Conservation (phyloP, 495 filamentous ascomycete species). For the Tuber microsphaerosporum region DNA sequence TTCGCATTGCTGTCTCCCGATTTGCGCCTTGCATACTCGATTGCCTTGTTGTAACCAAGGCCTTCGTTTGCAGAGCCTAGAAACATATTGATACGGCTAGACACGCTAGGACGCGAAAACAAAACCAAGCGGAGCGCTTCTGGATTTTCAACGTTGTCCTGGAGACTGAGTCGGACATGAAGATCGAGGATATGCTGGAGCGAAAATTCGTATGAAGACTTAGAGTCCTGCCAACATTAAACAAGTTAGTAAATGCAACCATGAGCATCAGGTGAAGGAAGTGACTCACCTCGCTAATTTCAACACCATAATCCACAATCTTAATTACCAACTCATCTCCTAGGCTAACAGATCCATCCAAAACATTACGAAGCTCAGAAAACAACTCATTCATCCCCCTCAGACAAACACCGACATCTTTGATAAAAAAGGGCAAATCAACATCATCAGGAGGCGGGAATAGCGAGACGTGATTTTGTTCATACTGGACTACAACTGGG, state of each 20-base stretch:
- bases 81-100: constrained; percentile 25
- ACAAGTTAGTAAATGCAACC: constrained; percentile 9
- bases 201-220: constrained; percentile 36
- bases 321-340: constrained; percentile 37
- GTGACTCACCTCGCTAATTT: constrained; percentile 39
- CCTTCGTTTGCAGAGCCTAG: constrained; percentile 27
- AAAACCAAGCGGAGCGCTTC: constrained; percentile 31
- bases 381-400: constrained; percentile 34
- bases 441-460: constrained; percentile 31
- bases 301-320: constrained; percentile 37
- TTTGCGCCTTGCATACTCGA: background rate
- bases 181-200: constrained; percentile 39
- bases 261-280: constrained; percentile 5
- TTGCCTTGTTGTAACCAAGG: constrained; percentile 29
- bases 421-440: constrained; percentile 36
- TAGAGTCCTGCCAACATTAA: constrained; percentile 28
- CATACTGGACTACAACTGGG: constrained; percentile 38
- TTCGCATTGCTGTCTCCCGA: constrained; percentile 31
- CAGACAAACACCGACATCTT: constrained; percentile 33
- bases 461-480: constrained; percentile 33
- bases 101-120: constrained; percentile 28
- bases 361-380: constrained; percentile 35
- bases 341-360: constrained; percentile 28
- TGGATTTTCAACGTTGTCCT: constrained; percentile 34
- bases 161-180: constrained; percentile 35